Conservation (phyloP, 768 basidiomycete genomes). For the Imleria badia region DNA sequence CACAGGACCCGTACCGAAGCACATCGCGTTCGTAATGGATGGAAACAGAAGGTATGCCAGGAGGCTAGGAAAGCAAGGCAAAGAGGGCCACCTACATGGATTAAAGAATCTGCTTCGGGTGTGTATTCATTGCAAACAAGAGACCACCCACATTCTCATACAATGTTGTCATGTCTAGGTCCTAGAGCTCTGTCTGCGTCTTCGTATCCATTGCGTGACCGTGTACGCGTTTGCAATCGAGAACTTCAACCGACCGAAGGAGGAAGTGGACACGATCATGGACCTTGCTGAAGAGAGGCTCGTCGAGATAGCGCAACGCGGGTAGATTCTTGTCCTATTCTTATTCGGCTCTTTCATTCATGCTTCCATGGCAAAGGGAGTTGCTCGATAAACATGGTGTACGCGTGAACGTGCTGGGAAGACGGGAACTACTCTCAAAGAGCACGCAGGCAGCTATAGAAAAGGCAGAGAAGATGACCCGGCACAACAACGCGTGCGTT, state of each 20-base stretch:
- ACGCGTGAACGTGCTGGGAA: conserved; percentile 82
- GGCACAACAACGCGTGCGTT: conserved; percentile 62
- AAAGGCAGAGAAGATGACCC: conserved; percentile 77
- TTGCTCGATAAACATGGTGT: conserved; percentile 82
- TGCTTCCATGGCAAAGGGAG: conserved; percentile 47
- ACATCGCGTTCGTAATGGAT: conserved; percentile 97
- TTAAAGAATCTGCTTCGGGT: conserved; percentile 80
- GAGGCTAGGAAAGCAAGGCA: conserved; percentile 57
- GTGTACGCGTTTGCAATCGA: conserved; percentile 99
- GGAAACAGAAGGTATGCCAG: conserved; percentile 92
- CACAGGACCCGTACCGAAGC: conserved; percentile 81
- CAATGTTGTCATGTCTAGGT: conserved; percentile 52
- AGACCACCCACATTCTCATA: too few species aligned
- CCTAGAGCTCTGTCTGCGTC: conserved; percentile 77
- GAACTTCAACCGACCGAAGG: conserved; percentile 86
- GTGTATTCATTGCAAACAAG: conserved; percentile 28
- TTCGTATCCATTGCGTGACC: conserved; percentile 79
- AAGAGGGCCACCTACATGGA: conserved; percentile 82
- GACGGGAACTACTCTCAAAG: conserved; percentile 71
- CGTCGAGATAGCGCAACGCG: conserved; percentile 73
- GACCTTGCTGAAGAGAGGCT: conserved; percentile 77
- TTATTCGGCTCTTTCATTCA: neutral
- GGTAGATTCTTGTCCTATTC: conserved; percentile 71
- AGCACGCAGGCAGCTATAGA: conserved; percentile 65
- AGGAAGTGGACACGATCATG: conserved; percentile 90